Conservation (phyloP, 306 rosid species). For the Macrotyloma uniflorum region DNA sequence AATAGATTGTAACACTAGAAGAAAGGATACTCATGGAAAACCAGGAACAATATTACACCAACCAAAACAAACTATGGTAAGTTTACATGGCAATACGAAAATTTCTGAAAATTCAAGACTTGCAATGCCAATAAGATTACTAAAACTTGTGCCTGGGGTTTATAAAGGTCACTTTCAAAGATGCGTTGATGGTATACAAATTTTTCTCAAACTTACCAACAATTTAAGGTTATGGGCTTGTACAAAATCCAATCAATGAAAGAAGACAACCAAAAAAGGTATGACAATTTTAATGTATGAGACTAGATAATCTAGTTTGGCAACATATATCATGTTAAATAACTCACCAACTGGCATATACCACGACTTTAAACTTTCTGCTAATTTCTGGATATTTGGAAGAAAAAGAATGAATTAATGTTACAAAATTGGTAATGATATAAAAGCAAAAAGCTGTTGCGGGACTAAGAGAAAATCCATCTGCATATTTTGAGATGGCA, state of each 20-base stretch:
- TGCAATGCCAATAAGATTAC: constrained; percentile 10
- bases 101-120: constrained; percentile 2
- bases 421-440: constrained; percentile 1
- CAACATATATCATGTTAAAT: neutral
- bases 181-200: neutral
- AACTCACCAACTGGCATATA: neutral
- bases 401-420: neutral
- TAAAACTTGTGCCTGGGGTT: neutral
- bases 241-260: neutral
- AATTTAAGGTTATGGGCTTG: neutral
- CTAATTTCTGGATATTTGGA: constrained; percentile 7
- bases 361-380: neutral
- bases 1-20: neutral
- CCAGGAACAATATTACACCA: neutral
- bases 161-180: neutral
- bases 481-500: neutral
- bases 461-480: neutral
- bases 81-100: neutral
- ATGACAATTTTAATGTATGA: neutral
- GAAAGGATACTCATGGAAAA: constrained; percentile 10
- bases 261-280: neutral
- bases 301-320: constrained; percentile 14
- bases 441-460: neutral
- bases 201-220: neutral
- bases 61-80: constrained; percentile 13